Conservation (phyloP, 75 land plant species). For the Sequoia sempervirens region DNA sequence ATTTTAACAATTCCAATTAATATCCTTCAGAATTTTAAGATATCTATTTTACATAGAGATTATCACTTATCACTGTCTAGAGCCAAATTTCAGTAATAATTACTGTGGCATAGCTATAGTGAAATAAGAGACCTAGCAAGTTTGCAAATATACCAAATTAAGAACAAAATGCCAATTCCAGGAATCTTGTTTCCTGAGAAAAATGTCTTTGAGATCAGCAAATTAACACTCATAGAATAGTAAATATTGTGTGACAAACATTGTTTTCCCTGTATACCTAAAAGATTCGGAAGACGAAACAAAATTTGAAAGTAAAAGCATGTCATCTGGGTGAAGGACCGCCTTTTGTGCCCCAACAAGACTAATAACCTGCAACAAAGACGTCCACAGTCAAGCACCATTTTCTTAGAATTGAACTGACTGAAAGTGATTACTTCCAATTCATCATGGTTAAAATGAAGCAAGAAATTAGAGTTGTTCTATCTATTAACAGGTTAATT, state of each 20-base stretch:
- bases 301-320: constrained; percentile 86
- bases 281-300: constrained; percentile 95
- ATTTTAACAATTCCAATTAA: background rate
- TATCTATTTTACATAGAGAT: background rate
- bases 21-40: background rate
- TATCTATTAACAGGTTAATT: background rate
- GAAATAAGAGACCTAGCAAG: background rate
- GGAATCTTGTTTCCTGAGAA: background rate
- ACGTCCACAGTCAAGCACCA: background rate
- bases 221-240: background rate
- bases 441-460: background rate
- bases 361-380: constrained; percentile 74
- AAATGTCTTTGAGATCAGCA: background rate
- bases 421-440: background rate
- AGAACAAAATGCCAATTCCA: background rate
- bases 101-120: background rate
- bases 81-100: background rate
- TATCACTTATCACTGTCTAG: background rate
- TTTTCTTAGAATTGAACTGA: background rate
- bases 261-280: constrained; percentile 32
- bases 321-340: constrained; percentile 94
- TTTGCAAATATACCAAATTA: background rate
- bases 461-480: background rate
- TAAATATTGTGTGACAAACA: background rate
- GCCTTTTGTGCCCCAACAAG: constrained; percentile 95